Conservation (phyloP, 2,329 filamentous ascomycete genomes). For the Trichophyton rubrum region DNA sequence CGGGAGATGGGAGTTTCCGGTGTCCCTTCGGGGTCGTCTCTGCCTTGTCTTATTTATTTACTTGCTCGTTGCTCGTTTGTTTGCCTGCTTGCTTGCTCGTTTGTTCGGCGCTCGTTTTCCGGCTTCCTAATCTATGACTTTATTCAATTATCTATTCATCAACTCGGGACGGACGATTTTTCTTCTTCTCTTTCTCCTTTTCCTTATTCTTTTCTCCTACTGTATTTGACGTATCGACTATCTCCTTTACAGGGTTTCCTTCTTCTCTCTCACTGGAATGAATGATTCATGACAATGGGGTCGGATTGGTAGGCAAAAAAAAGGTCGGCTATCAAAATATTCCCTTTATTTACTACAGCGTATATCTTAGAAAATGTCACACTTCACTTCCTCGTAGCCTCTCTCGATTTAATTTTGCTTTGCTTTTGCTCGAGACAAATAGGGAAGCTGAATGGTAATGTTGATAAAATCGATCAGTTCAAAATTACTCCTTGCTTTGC, state of each 20-base stretch:
- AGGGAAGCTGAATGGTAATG: not conserved
- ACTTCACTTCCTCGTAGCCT: not conserved
- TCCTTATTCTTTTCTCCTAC: not conserved
- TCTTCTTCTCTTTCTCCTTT: not conserved
- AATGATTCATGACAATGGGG: not conserved
- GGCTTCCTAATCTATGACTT: not conserved
- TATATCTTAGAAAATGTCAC: not conserved
- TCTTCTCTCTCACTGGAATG: not conserved
- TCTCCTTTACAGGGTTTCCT: not conserved
- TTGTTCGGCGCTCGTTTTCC: not conserved
- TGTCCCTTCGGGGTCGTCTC: not conserved
- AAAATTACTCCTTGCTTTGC: not conserved
- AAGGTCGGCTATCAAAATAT: not conserved
- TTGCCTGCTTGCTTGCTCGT: not conserved
- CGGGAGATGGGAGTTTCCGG: constrained; percentile 1
- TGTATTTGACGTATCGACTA: not conserved
- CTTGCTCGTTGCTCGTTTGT: not conserved
- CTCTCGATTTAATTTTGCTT: not conserved
- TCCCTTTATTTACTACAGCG: not conserved
- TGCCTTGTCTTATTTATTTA: no score
- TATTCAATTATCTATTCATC: not conserved
- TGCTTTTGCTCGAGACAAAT: not conserved
- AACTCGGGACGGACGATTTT: not conserved
- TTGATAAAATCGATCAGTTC: not conserved
- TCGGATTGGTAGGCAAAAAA: not conserved